Evolutionary conservation across 2,329 filamentous ascomycete species (phyloP).

Genomic region (Gnomoniopsis sp.): DNA sequence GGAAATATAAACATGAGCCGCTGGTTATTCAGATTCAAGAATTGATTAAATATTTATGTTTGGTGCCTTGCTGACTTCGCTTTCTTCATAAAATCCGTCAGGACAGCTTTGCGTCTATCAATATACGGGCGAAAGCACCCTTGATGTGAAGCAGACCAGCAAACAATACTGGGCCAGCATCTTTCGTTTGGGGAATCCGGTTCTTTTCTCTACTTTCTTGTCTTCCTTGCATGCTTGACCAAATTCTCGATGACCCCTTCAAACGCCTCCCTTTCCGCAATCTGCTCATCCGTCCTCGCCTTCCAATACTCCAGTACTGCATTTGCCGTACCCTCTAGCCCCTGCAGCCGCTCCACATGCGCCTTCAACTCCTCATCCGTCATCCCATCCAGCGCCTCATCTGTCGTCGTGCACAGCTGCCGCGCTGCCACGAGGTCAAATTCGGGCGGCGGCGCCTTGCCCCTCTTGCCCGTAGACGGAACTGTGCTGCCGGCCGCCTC

Average conservation of each 20-base stretch:
- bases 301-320: conserved; percentile 86
- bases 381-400: conserved; percentile 76
- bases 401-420: conserved; percentile 78
- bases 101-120: no score
- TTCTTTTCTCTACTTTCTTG: conserved; percentile 57
- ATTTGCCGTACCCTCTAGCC: conserved; percentile 67
- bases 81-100: no score
- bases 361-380: conserved; percentile 70
- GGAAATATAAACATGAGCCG: no score
- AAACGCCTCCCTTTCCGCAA: conserved; percentile 89
- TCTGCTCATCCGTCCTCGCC: conserved; percentile 77
- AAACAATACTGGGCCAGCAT: not conserved
- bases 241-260: conserved; percentile 96
- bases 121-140: no score
- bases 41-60: no score
- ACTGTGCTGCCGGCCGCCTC: conserved; percentile 46
- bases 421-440: conserved; percentile 76
- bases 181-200: no score
- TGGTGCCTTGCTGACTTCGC: no score
- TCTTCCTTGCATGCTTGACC: conserved; percentile 84
- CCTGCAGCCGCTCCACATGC: conserved; percentile 68
- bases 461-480: conserved; percentile 29
- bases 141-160: not conserved
- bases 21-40: no score
- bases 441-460: conserved; percentile 63